phyloP scores from a whole-genome alignment of 208 protist genomes.

The Wallacemonas sp. region DNA sequence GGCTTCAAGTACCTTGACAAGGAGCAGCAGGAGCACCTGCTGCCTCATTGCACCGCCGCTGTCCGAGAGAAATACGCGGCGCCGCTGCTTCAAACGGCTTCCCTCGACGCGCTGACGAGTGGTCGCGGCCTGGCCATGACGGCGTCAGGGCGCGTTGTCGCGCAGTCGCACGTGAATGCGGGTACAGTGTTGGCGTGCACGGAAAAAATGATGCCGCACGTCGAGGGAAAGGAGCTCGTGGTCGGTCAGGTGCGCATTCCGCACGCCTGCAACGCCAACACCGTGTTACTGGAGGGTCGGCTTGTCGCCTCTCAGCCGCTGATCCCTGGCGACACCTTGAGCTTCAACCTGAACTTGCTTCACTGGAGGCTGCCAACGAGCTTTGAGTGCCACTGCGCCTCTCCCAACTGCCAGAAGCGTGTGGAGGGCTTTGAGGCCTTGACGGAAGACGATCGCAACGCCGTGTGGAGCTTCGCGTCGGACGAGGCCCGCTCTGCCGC shows the following conservation, averaged over 20 bases:
- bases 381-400: constrained; percentile 53
- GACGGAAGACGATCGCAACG: constrained; percentile 24
- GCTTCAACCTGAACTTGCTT: constrained; percentile 64
- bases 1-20: constrained; percentile 75
- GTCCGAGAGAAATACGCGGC: constrained; percentile 63
- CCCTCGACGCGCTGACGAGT: constrained; percentile 25
- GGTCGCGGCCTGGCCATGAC: constrained; percentile 32
- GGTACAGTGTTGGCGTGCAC: constrained; percentile 60
- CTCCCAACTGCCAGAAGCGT: constrained; percentile 24
- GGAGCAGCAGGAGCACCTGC: constrained; percentile 69
- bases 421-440: constrained; percentile 54
- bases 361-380: constrained; percentile 35
- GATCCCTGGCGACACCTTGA: constrained; percentile 56
- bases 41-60: constrained; percentile 61
- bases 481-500: constrained; percentile 44
- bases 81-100: constrained; percentile 28
- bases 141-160: constrained; percentile 36
- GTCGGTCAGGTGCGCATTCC: constrained; percentile 51
- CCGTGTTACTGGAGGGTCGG: constrained; percentile 52
- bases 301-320: constrained; percentile 53
- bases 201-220: constrained; percentile 15
- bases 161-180: constrained; percentile 49
- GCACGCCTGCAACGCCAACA: constrained; percentile 80
- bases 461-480: constrained; percentile 38
- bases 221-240: constrained; percentile 34